These are phyloP conservation scores for Fusarium sacchari DNA, from an alignment of 2,329 filamentous ascomycete genomes.

Conservation along the genomic window DNA sequence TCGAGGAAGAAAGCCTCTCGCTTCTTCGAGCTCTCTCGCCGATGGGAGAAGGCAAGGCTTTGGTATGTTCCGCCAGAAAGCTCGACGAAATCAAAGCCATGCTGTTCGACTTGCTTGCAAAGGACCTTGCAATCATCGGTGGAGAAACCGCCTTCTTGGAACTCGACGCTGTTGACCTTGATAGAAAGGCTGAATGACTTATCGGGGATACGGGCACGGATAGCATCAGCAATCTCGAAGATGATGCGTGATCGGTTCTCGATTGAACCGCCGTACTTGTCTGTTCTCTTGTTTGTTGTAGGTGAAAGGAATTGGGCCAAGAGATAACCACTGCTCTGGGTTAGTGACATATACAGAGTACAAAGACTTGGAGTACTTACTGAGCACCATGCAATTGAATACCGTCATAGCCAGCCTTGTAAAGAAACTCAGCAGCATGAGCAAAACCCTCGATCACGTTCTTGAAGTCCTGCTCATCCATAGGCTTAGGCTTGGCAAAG, in stretches of 20 bases:
- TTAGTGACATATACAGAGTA: not conserved
- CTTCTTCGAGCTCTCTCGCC: conserved; percentile 63
- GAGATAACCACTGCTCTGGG: conserved; percentile 56
- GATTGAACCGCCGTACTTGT: conserved; percentile 58
- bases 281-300: conserved; percentile 61
- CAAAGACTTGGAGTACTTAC: conserved; percentile 10
- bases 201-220: conserved; percentile 45
- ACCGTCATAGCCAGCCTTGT: conserved; percentile 69
- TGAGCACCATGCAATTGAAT: conserved; percentile 63
- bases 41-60: conserved; percentile 60
- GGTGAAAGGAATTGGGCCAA: conserved; percentile 63
- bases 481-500: conserved; percentile 61
- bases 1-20: conserved; percentile 70
- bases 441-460: conserved; percentile 69
- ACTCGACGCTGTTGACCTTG: conserved; percentile 68
- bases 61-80: conserved; percentile 70
- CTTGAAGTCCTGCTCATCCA: conserved; percentile 64
- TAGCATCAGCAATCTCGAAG: conserved; percentile 54
- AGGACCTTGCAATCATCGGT: conserved; percentile 62
- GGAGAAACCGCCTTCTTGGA: conserved; percentile 63
- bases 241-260: conserved; percentile 59
- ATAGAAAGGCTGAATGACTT: conserved; percentile 58
- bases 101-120: conserved; percentile 58
- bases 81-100: conserved; percentile 67
- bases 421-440: conserved; percentile 68